Evolutionary conservation across 768 basidiomycete species (phyloP).

Genomic region (Baorangia bicolor): DNA sequence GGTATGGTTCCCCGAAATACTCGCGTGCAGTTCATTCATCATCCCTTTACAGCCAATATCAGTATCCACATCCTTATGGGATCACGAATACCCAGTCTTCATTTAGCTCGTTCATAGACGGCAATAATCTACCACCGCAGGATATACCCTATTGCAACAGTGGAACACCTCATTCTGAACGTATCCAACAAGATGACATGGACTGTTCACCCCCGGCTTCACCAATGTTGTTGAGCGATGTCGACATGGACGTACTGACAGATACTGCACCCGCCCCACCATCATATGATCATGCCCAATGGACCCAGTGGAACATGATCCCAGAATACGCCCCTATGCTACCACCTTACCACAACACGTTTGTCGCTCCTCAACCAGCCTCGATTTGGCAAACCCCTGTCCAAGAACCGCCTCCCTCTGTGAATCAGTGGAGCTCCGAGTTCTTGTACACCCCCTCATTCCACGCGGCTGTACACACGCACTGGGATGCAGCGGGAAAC

Average conservation of each 20-base stretch:
- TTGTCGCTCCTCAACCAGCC: not conserved
- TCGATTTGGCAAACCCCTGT: not conserved
- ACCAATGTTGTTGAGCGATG: not conserved
- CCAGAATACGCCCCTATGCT: not conserved
- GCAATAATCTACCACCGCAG: not conserved
- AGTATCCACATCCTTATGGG: not conserved
- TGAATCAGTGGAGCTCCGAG: not conserved
- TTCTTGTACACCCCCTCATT: not conserved
- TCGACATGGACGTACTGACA: conserved; percentile 12
- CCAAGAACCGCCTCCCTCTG: not conserved
- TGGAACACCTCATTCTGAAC: not conserved
- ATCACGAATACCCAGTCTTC: not conserved
- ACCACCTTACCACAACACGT: not conserved
- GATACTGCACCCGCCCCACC: not conserved
- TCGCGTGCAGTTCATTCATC: not conserved
- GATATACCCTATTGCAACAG: not conserved
- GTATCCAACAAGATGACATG: conserved; percentile 8
- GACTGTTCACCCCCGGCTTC: conserved; percentile 11
- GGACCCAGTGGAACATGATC: not conserved
- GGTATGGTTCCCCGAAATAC: not conserved
- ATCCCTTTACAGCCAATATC: not conserved
- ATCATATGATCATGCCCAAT: not conserved
- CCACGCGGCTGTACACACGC: not conserved
- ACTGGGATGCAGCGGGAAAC: not conserved
- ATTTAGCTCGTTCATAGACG: not conserved